Percentiles rank a stretch among this genome's conserved stretches.
Conservation (phyloP, 2,329 filamentous ascomycete species). For the Chaetomiaceae sp. region DNA sequence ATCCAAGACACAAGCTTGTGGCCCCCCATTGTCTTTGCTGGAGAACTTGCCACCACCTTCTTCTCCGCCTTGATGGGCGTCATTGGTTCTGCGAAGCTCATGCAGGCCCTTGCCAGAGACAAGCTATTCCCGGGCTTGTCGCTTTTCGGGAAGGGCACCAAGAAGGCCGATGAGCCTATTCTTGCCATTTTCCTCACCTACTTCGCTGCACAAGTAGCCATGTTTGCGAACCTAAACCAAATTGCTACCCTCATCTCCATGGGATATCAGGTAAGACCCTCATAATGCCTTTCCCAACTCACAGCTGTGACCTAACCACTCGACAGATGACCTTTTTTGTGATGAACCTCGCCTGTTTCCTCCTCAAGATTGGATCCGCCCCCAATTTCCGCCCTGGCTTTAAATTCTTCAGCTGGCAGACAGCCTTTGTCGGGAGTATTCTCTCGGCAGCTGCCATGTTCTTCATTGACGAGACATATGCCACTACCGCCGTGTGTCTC, state of each 20-base stretch:
- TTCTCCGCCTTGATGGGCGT: constrained; percentile 87
- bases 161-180: constrained; percentile 67
- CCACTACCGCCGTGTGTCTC: constrained; percentile 67
- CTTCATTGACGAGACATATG: constrained; percentile 80
- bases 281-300: constrained; percentile 4
- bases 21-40: constrained; percentile 65
- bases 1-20: constrained; percentile 80
- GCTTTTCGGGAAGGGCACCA: constrained; percentile 69
- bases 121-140: constrained; percentile 70
- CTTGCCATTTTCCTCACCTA: constrained; percentile 74
- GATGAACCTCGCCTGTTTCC: constrained; percentile 81
- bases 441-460: constrained; percentile 80
- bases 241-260: constrained; percentile 88
- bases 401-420: constrained; percentile 84
- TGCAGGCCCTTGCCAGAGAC: constrained; percentile 78
- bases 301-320: constrained; percentile 15
- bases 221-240: constrained; percentile 79
- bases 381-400: constrained; percentile 87
- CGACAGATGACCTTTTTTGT: constrained; percentile 80
- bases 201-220: constrained; percentile 68
- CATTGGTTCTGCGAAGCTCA: constrained; percentile 76
- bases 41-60: constrained; percentile 76
- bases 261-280: constrained; percentile 63
- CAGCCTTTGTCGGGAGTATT: constrained; percentile 69
- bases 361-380: constrained; percentile 80